Conservation (phyloP, 1,284 basidiomycete genomes). For the Fomitopsis betulina region DNA sequence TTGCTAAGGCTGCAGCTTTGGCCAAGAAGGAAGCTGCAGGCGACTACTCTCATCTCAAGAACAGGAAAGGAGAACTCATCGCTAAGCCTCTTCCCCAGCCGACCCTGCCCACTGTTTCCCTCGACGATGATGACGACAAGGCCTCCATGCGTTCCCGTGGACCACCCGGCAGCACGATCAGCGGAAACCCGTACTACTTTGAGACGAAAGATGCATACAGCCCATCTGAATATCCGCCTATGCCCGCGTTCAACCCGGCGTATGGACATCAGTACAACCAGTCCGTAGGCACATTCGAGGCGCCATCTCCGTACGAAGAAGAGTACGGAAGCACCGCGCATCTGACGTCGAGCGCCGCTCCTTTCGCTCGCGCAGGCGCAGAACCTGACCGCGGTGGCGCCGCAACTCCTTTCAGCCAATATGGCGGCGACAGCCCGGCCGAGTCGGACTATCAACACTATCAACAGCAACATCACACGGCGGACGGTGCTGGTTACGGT, state of each 20-base stretch:
- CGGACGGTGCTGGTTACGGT: slow-evolving; percentile 4
- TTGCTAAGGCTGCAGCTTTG: slow-evolving; percentile 76
- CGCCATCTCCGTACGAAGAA: slow-evolving; percentile 54
- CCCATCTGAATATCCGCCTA: slow-evolving; percentile 45
- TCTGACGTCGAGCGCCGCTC: slow-evolving; percentile 50
- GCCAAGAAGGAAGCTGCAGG: slow-evolving; percentile 90
- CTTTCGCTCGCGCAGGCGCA: slow-evolving; percentile 37
- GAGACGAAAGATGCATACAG: slow-evolving; percentile 44
- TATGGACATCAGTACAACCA: slow-evolving; percentile 50
- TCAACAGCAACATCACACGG: slow-evolving; percentile 12
- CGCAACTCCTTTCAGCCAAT: slow-evolving; percentile 14
- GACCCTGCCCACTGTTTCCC: slow-evolving; percentile 87
- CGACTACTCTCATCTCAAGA: slow-evolving; percentile 88
- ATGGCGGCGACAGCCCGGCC: slow-evolving; percentile 12
- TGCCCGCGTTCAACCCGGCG: slow-evolving; percentile 43
- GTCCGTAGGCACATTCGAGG: slow-evolving; percentile 51
- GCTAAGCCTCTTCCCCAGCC: slow-evolving; percentile 89
- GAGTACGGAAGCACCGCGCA: slow-evolving; percentile 59
- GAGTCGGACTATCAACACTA: slow-evolving; percentile 17
- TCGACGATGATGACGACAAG: slow-evolving; percentile 77
- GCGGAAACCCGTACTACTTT: slow-evolving; percentile 47
- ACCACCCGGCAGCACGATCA: slow-evolving; percentile 49
- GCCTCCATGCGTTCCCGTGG: slow-evolving; percentile 55
- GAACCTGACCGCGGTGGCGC: slow-evolving; percentile 9
- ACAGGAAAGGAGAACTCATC: slow-evolving; percentile 86